Percentiles rank a stretch among this genome's conserved stretches.
phyloP scores from a whole-genome alignment of 345 rosid genomes.

The Iberis pinnata region DNA sequence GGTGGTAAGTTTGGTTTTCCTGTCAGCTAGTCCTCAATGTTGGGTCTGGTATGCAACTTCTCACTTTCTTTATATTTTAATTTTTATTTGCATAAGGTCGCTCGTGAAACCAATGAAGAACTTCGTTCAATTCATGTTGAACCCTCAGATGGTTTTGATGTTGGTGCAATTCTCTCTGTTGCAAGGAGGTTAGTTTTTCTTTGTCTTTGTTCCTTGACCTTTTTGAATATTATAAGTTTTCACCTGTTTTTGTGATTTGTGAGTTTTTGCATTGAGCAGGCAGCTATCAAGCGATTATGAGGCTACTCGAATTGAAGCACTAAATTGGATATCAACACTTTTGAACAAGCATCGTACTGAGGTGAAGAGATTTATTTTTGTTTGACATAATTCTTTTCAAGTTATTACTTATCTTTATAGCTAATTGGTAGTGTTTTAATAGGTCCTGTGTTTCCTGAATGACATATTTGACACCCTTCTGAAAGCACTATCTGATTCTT shows the following conservation, averaged over 20 bases:
- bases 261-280: slow-evolving; percentile 37
- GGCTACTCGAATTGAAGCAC: slow-evolving; percentile 88
- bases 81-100: slow-evolving; percentile 46
- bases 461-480: slow-evolving; percentile 87
- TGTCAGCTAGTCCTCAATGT: slow-evolving; percentile 3
- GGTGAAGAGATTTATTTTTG: slow-evolving; percentile 38
- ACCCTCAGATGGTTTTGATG: slow-evolving; percentile 84
- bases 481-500: slow-evolving; percentile 81
- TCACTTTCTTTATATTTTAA: slow-evolving; percentile 6
- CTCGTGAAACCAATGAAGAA: slow-evolving; percentile 98
- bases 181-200: slow-evolving; percentile 66
- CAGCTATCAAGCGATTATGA: slow-evolving; percentile 72
- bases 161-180: slow-evolving; percentile 76
- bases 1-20: slow-evolving; percentile 55
- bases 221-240: background rate
- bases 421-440: slow-evolving; percentile 21
- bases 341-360: slow-evolving; percentile 73
- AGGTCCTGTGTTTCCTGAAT: slow-evolving; percentile 71
- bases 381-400: slow-evolving; percentile 1
- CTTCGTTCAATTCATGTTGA: slow-evolving; percentile 77
- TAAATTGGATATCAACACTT: slow-evolving; percentile 93
- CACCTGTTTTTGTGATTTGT: slow-evolving; percentile 15
- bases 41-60: slow-evolving; percentile 8
- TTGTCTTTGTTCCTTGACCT: background rate
- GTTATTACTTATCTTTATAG: background rate